Evolutionary conservation across 2,329 filamentous ascomycete genomes (phyloP).

Genomic region (Dactylellina leptospora): DNA sequence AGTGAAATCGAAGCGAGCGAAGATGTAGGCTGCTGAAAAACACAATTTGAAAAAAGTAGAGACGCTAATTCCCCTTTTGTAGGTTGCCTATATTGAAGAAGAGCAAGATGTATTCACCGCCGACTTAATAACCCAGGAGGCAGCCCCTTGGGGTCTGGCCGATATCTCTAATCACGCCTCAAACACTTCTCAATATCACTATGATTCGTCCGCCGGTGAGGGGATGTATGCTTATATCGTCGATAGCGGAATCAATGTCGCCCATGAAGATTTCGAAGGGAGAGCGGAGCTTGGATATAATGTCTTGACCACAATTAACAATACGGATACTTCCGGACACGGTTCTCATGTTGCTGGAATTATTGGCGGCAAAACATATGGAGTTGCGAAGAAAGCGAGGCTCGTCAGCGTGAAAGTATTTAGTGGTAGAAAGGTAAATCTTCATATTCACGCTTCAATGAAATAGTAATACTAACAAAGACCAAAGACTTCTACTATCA

Average conservation of each 20-base stretch:
- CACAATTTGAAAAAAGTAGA: neutral
- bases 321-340: slow-evolving; percentile 68
- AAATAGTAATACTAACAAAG: slow-evolving; percentile 53
- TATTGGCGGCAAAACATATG: slow-evolving; percentile 69
- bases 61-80: no score
- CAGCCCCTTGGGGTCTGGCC: slow-evolving; percentile 49
- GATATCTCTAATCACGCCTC: slow-evolving; percentile 59
- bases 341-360: slow-evolving; percentile 73
- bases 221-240: slow-evolving; percentile 60
- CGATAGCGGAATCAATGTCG: slow-evolving; percentile 57
- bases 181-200: slow-evolving; percentile 60
- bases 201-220: slow-evolving; percentile 59
- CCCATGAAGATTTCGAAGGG: slow-evolving; percentile 58
- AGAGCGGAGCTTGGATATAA: slow-evolving; percentile 60
- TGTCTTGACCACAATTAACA: slow-evolving; percentile 56
- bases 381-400: slow-evolving; percentile 69
- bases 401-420: slow-evolving; percentile 71
- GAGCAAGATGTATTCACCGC: slow-evolving; percentile 12
- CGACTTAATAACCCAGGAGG: neutral
- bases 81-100: slow-evolving; percentile 57
- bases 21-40: slow-evolving; percentile 56
- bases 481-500: no score
- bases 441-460: slow-evolving; percentile 66
- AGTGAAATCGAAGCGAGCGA: slow-evolving; percentile 60
- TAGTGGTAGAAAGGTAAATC: slow-evolving; percentile 64